Base-by-base conservation (phyloP, 1,284 basidiomycete species). In the Pisolithus thermaeus region DNA sequence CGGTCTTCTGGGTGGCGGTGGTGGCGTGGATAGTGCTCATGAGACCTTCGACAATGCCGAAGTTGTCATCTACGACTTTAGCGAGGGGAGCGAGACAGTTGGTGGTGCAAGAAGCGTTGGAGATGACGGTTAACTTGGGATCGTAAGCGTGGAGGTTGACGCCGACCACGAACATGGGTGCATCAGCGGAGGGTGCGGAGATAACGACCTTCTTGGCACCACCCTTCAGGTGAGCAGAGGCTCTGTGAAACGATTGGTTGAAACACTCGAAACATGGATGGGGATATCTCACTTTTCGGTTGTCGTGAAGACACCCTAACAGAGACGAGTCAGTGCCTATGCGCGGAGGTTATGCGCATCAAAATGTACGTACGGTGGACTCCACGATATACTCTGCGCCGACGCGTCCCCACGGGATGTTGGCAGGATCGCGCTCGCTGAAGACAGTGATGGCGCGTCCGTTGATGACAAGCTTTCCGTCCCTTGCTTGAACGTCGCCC, bases 151-250 rank as follows among this genome's bases (percentile, higher is more conserved):
- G 93, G 58, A 97, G 85, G 81, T 99, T 99, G 74, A 99, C 96
- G 81, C 96, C 96, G 64, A 79, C 82, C 57, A 94, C 91, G 73
- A 86, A 92, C 96, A 99, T 99, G 64, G 96, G 96, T 25, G 96
- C 97, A 73, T 99, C 97, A 51, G 94, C 85, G 27, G 97, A 99
- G 63, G 96, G 96, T 52, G 96, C 97, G 61, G 96, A 97, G 83
- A 99, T 99, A 78, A 99, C 81, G 70, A 99, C 96, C 82, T 98
- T 99, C 87, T 99, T 98, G 71, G 97, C 96, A 72, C 97, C 97
- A 68, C 97, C 96, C 78, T 97, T 95, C 76, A 99, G 80, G 80
- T 99, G 96, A 62, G 84, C 86, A 51, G 80, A 80, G 55, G 97
- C 96, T 80, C 92, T 95, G 53, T 27, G 49, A 41, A 48, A 22